Base-by-base conservation (phyloP, 176 grass and related monocot species). In the Oryza australiensis region DNA sequence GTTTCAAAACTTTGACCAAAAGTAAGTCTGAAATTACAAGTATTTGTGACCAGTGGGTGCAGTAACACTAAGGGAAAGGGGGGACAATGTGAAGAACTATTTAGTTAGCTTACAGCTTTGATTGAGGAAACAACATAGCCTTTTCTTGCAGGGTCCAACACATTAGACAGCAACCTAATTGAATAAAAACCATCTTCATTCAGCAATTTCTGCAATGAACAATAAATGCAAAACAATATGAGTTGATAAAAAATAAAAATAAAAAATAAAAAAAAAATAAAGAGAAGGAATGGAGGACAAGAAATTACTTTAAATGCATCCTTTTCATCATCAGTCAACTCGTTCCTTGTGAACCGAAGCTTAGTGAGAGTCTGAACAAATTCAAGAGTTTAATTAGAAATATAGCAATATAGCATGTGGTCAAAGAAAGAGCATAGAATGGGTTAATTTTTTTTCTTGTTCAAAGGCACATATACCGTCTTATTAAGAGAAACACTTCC, bases 91-190 rank as follows among this genome's bases (percentile, higher is more conserved):
- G 18, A 24, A 24, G n/a, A 84, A 8, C 26, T 28, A 27, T 53
- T 78, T 64, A 79, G 57, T 51, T 27, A 82, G 89, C 96, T 90
- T 86, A 98, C 96, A 90, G 91, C 96, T 92, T 85, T 95, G 80
- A 95, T 85, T 32, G 96, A 98, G 57, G 96, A 93, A 80, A 93
- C 34, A 33, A 95, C 77, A 83, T 80, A 91, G 71, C 88, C 90
- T 70, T 84, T 93, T 76, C 77, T 86, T 84, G 84, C 76, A 73
- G 87, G 80, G 74, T 88, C 92, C 87, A 98, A 86, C 34, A 93
- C 89, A 95, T 95, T 98, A 82, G 96, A 91, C 5, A 85, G 93
- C 30, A 98, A 60, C 85, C 90, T 95, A 65, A 98, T 88, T 64
- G 73, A 93, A 73, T 98, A 98, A 80, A 90, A 93, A 62, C 86